These are phyloP conservation scores for Wickerhamiella allomyrinae DNA, from an alignment of 805 yeast species.

Conservation along the genomic window DNA sequence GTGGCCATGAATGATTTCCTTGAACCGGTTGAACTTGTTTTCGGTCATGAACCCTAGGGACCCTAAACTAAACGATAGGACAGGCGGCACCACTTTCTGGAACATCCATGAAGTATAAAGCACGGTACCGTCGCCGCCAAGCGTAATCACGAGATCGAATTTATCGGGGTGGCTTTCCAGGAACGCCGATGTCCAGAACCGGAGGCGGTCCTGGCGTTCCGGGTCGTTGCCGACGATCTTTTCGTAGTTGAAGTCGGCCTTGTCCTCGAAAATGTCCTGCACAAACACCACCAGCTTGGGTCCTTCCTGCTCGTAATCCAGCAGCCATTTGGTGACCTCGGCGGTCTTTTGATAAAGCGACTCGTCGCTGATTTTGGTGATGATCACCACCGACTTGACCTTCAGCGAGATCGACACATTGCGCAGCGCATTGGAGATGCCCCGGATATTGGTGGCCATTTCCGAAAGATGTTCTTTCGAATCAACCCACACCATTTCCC, in stretches of 20 bases:
- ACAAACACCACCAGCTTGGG: slow-evolving; percentile 43
- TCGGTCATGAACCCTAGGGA: slow-evolving; percentile 86
- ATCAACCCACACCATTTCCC: slow-evolving; percentile 19
- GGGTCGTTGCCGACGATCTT: slow-evolving; percentile 38
- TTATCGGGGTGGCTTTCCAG: slow-evolving; percentile 31
- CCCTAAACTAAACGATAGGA: slow-evolving; percentile 76
- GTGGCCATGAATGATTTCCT: slow-evolving; percentile 40
- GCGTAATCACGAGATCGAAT: slow-evolving; percentile 67
- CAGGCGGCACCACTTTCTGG: slow-evolving; percentile 80
- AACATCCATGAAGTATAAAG: slow-evolving; percentile 76
- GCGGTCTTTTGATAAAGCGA: slow-evolving; percentile 12
- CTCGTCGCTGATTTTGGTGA: slow-evolving; percentile 19
- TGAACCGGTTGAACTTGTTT: slow-evolving; percentile 63
- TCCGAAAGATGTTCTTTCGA: slow-evolving; percentile 19
- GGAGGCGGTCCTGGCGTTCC: slow-evolving; percentile 31
- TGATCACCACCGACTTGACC: slow-evolving; percentile 15
- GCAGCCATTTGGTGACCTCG: slow-evolving; percentile 17
- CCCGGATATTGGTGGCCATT: slow-evolving; percentile 21
- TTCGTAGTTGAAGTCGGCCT: slow-evolving; percentile 47
- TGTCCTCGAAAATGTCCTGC: slow-evolving; percentile 48
- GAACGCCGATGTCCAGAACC: slow-evolving; percentile 56
- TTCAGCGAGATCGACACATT: slow-evolving; percentile 17
- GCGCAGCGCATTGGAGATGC: slow-evolving; percentile 18
- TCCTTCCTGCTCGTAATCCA: slow-evolving; percentile 2
- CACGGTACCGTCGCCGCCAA: slow-evolving; percentile 97